These are phyloP conservation scores for Agarophyton chilense DNA, from an alignment of 23 red algal species.

Conservation along the genomic window DNA sequence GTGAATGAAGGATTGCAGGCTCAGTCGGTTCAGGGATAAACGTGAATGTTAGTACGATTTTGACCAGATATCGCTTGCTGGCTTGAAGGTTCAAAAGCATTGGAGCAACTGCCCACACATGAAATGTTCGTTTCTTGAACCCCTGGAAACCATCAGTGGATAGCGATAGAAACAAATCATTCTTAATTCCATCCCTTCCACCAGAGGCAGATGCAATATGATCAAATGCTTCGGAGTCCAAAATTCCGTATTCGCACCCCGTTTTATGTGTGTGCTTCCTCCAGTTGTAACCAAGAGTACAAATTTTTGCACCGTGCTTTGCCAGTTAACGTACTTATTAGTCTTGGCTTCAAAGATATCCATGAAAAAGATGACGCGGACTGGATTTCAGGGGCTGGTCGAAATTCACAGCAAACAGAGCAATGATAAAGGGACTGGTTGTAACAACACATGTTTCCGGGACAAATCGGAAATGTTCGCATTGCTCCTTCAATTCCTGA, in stretches of 20 bases:
- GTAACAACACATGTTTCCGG: slow-evolving; percentile 11
- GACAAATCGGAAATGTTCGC: neutral
- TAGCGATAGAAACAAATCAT: neutral
- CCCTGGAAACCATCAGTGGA: slow-evolving; percentile 18
- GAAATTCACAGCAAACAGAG: neutral
- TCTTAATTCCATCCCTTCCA: neutral
- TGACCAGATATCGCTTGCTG: no score
- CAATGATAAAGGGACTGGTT: no score
- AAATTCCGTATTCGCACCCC: neutral
- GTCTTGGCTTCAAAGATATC: no score
- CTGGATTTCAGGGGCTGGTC: neutral
- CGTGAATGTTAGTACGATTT: no score
- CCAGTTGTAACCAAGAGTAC: neutral
- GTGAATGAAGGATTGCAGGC: neutral
- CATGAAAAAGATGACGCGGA: neutral
- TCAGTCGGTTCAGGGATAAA: neutral
- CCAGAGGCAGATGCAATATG: no score
- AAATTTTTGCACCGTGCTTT: neutral
- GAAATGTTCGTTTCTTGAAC: neutral
- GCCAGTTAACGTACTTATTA: neutral
- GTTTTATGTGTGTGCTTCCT: neutral
- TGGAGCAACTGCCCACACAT: neutral
- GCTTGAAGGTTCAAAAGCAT: no score
- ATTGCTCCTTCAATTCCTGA: neutral
- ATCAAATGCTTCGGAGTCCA: neutral